These are phyloP conservation scores for Neckera pumila DNA, from an alignment of 225 moss, liverwort and hornwort species.

Conservation along the genomic window DNA sequence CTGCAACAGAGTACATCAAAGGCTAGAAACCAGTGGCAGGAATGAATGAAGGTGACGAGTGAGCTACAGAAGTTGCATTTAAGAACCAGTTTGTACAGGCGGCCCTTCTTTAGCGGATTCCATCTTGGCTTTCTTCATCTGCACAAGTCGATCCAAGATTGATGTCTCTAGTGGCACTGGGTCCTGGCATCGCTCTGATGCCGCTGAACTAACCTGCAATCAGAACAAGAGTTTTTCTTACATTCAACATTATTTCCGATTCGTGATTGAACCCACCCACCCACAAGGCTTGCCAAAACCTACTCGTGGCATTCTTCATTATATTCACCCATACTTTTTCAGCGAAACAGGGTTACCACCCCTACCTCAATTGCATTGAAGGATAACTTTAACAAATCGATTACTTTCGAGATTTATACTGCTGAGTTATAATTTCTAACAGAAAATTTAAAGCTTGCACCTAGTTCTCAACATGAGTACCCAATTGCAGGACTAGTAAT, in stretches of 20 bases:
- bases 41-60: not conserved
- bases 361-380: not conserved
- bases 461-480: not conserved
- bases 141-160: constrained; percentile 87
- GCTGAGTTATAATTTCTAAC: not conserved
- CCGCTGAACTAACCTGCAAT: constrained; percentile 79
- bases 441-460: not conserved
- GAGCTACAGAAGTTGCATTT: not conserved
- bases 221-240: not conserved
- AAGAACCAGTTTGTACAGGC: constrained; percentile 6
- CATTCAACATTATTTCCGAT: not conserved
- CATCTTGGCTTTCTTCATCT: constrained; percentile 71
- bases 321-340: not conserved
- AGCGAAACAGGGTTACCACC: not conserved
- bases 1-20: not conserved
- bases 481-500: not conserved
- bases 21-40: not conserved
- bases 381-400: not conserved
- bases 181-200: constrained; percentile 85
- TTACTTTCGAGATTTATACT: not conserved
- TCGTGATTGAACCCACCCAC: not conserved
- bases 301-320: not conserved
- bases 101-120: constrained; percentile 34
- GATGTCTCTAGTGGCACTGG: constrained; percentile 81
- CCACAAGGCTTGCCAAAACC: not conserved